Percentiles rank a stretch among this genome's conserved stretches.
These are phyloP conservation scores for Piloderma croceum DNA, from an alignment of 768 basidiomycete species.

Conservation along the genomic window DNA sequence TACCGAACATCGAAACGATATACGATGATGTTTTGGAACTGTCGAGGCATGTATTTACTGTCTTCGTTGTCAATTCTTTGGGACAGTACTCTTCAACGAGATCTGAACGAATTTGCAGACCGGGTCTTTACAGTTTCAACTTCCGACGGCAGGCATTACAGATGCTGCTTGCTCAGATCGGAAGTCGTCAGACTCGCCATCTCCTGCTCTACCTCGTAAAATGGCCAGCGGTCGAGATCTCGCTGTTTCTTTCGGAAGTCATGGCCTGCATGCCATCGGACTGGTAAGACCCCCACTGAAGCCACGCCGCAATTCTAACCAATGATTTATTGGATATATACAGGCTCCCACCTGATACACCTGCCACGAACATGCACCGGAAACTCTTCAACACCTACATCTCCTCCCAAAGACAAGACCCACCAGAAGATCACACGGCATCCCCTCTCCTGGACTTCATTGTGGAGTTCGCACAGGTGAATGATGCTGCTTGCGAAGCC, in stretches of 20 bases:
- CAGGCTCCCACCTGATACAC: neutral
- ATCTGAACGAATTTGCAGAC: neutral
- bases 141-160: neutral
- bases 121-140: neutral
- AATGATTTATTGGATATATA: neutral
- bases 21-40: slow-evolving; percentile 1
- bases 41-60: neutral
- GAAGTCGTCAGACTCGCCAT: neutral
- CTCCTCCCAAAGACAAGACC: neutral
- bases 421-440: neutral
- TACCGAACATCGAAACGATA: neutral
- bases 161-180: neutral
- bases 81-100: too few relatives aligned
- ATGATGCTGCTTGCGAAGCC: neutral
- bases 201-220: neutral
- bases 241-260: neutral
- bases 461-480: neutral
- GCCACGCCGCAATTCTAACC: too few relatives aligned
- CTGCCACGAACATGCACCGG: neutral
- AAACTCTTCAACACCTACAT: neutral
- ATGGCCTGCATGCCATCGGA: neutral
- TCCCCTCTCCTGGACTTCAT: neutral
- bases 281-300: neutral
- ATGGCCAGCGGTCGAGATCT: neutral
- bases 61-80: neutral